phyloP scores from a whole-genome alignment of 768 basidiomycete genomes.

The Termitomyces sp. region DNA sequence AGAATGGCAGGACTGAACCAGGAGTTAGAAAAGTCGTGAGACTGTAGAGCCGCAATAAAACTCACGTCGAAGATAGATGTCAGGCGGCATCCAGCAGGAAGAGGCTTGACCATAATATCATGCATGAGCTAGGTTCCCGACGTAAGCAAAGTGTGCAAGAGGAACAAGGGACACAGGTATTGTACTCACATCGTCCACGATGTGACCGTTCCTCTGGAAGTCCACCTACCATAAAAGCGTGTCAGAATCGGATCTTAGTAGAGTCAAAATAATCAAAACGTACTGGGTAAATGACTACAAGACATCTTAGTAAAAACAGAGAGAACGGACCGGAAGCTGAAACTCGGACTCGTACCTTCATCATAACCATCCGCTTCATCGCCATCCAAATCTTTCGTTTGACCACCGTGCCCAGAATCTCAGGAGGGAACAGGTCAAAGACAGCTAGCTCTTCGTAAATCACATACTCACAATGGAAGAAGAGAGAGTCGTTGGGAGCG shows the following conservation, averaged over 20 bases:
- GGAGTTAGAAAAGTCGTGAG: conserved; percentile 1
- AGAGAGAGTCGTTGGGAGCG: conserved; percentile 77
- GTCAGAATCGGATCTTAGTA: neutral
- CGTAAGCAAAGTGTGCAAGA: conserved; percentile 5
- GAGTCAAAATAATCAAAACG: conserved; percentile 35
- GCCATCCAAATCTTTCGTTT: conserved; percentile 77
- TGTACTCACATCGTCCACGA: conserved; percentile 81
- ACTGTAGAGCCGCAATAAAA: neutral
- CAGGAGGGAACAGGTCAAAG: neutral
- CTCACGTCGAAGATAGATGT: conserved; percentile 80
- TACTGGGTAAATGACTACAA: conserved; percentile 81
- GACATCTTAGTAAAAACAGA: neutral
- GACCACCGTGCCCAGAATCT: conserved; percentile 96
- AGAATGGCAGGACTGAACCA: conserved; percentile 77
- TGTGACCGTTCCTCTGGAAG: conserved; percentile 59
- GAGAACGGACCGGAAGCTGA: neutral
- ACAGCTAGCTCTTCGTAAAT: neutral
- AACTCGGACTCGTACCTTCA: conserved; percentile 47
- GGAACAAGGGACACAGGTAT: conserved; percentile 18
- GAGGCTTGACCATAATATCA: conserved; percentile 70
- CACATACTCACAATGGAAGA: conserved; percentile 73
- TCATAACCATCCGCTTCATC: conserved; percentile 85
- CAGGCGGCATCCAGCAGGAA: conserved; percentile 85
- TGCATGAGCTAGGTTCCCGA: conserved; percentile 58
- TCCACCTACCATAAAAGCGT: conserved; percentile 34